phyloP scores from a whole-genome alignment of 2,329 filamentous ascomycete genomes.

The Emergomyces orientalis region DNA sequence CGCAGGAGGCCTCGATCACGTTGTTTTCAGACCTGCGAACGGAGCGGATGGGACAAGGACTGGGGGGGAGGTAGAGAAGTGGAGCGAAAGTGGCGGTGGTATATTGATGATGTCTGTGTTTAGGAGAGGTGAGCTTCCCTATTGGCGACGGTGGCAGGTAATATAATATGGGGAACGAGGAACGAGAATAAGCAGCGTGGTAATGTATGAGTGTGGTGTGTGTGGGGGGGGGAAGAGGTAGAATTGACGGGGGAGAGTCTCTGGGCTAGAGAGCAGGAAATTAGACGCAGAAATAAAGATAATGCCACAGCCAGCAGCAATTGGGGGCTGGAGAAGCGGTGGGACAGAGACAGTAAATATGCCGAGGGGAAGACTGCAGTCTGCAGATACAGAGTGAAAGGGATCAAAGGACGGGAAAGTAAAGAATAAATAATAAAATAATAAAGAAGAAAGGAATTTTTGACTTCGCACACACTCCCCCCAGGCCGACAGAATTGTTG shows the following conservation, averaged over 20 bases:
- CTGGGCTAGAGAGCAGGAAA: too few species aligned
- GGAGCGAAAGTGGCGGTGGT: conserved; percentile 6
- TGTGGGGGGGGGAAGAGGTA: not conserved
- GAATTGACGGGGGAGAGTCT: not conserved
- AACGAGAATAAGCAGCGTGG: not conserved
- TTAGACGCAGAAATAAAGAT: too few species aligned
- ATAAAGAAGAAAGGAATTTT: not conserved
- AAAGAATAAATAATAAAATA: not conserved
- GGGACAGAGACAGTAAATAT: not conserved
- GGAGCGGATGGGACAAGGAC: conserved; percentile 1
- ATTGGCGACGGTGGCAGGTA: not conserved
- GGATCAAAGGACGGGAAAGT: too few species aligned
- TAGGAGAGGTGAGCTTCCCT: not conserved
- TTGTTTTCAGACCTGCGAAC: not conserved
- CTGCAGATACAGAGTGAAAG: not conserved
- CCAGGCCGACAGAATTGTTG: too few species aligned
- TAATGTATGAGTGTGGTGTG: not conserved
- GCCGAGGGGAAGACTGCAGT: not conserved
- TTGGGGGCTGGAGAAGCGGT: not conserved
- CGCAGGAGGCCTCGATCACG: conserved; percentile 7
- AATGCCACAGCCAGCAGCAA: not conserved
- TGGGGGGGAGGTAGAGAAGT: conserved; percentile 1
- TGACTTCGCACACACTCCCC: too few species aligned
- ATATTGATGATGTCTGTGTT: not conserved
- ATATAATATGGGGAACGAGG: not conserved